phyloP scores from a whole-genome alignment of 306 rosid species.

The Medicago ruthenica region DNA sequence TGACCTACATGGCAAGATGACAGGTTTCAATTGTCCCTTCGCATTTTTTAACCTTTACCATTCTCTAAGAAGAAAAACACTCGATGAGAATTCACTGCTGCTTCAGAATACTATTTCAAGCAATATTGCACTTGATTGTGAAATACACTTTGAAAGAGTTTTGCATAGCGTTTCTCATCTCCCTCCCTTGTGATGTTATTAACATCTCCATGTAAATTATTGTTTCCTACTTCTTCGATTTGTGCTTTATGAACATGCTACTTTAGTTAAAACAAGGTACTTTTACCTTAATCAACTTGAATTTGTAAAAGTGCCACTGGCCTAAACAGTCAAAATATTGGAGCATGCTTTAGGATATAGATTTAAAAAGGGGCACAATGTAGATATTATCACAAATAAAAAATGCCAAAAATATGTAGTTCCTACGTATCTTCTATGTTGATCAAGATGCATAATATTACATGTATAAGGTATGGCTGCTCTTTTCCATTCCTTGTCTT shows the following conservation, averaged over 20 bases:
- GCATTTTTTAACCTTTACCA: too few relatives aligned
- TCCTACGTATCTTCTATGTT: background rate
- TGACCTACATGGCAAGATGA: background rate
- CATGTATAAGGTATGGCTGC: background rate
- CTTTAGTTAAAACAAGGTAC: background rate
- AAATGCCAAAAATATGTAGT: background rate
- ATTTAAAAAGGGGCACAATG: background rate
- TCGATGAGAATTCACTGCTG: too few relatives aligned
- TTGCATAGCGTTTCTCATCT: background rate
- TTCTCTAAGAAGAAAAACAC: too few relatives aligned
- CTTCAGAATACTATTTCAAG: too few relatives aligned
- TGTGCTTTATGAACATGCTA: background rate
- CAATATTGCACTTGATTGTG: too few relatives aligned
- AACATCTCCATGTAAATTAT: background rate
- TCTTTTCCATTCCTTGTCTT: background rate
- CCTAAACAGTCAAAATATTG: background rate
- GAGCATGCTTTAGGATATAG: background rate
- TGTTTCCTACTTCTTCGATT: background rate
- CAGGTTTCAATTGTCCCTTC: background rate
- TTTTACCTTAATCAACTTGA: background rate
- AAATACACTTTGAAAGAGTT: background rate
- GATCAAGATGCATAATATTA: background rate
- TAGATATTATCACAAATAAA: background rate
- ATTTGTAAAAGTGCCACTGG: background rate
- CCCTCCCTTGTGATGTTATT: background rate